Evolutionary conservation across 2,329 filamentous ascomycete species (phyloP).

Genomic region (Paraconiothyrium sp.): DNA sequence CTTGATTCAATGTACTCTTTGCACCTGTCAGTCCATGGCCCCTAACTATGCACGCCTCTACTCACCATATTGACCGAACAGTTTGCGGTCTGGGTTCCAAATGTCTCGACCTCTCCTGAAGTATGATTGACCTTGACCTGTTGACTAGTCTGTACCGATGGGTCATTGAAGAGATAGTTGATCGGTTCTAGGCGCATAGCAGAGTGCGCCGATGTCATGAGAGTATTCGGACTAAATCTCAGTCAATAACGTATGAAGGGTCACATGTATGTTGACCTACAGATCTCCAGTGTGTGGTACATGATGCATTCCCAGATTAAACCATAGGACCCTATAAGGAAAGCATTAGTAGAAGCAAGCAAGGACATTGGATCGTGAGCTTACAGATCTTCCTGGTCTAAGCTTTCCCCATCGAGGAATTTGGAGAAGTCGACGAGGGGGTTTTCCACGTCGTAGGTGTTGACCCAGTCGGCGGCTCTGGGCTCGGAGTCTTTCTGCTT

Average conservation of each 20-base stretch:
- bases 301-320: slow-evolving; percentile 64
- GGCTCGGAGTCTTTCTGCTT: slow-evolving; percentile 64
- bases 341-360: not conserved
- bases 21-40: not conserved
- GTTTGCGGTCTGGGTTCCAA: slow-evolving; percentile 42
- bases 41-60: not conserved
- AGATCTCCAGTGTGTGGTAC: slow-evolving; percentile 55
- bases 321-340: slow-evolving; percentile 56
- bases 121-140: slow-evolving; percentile 53
- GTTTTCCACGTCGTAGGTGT: slow-evolving; percentile 56
- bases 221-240: slow-evolving; percentile 57
- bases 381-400: slow-evolving; percentile 52
- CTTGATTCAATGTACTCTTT: slow-evolving; percentile 3
- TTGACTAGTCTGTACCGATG: slow-evolving; percentile 53
- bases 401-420: slow-evolving; percentile 59
- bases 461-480: slow-evolving; percentile 56
- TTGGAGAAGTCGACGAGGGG: slow-evolving; percentile 62
- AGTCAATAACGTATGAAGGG: not conserved
- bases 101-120: slow-evolving; percentile 40
- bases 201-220: slow-evolving; percentile 59
- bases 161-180: slow-evolving; percentile 57
- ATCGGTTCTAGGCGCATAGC: slow-evolving; percentile 56
- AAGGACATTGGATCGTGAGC: slow-evolving; percentile 16
- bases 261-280: not conserved
- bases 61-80: slow-evolving; percentile 40